These are phyloP conservation scores for Suillus sp. DNA, from an alignment of 768 basidiomycete species.

Conservation along the genomic window DNA sequence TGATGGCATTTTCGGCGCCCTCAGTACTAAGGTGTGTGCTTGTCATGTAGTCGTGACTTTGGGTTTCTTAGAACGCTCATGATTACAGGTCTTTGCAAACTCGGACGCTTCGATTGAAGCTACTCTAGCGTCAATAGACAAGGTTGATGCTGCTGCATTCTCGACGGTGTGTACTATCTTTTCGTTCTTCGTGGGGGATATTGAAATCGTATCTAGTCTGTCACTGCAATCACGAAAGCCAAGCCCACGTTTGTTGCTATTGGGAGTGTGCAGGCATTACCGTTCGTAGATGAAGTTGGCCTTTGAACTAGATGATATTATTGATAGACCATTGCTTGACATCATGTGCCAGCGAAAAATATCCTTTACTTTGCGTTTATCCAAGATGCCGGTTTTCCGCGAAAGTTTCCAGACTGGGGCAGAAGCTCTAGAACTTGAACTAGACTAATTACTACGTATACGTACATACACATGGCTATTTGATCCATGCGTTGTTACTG, in stretches of 20 bases:
- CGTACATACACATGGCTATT: background rate
- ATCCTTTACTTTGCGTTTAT: slow-evolving; percentile 2
- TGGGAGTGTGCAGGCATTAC: slow-evolving; percentile 75
- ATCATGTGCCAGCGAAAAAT: slow-evolving; percentile 6
- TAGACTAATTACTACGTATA: background rate
- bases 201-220: slow-evolving; percentile 47
- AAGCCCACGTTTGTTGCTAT: slow-evolving; percentile 89
- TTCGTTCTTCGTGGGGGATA: background rate
- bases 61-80: background rate
- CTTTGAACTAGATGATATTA: slow-evolving; percentile 45
- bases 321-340: slow-evolving; percentile 5
- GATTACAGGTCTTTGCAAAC: slow-evolving; percentile 59
- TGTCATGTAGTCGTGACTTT: background rate
- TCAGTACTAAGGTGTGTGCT: slow-evolving; percentile 64
- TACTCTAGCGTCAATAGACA: slow-evolving; percentile 69
- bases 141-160: slow-evolving; percentile 64
- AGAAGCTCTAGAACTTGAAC: background rate
- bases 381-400: background rate
- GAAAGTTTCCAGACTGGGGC: background rate
- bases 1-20: slow-evolving; percentile 59
- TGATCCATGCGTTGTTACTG: background rate
- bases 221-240: slow-evolving; percentile 62
- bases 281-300: slow-evolving; percentile 83
- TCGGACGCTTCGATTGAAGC: slow-evolving; percentile 56
- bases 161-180: slow-evolving; percentile 56